A percentile compares a stretch with the other conserved stretches of the same genome.
These are phyloP conservation scores for Phylloporus arenicola DNA, from an alignment of 768 basidiomycete genomes.

Conservation along the genomic window DNA sequence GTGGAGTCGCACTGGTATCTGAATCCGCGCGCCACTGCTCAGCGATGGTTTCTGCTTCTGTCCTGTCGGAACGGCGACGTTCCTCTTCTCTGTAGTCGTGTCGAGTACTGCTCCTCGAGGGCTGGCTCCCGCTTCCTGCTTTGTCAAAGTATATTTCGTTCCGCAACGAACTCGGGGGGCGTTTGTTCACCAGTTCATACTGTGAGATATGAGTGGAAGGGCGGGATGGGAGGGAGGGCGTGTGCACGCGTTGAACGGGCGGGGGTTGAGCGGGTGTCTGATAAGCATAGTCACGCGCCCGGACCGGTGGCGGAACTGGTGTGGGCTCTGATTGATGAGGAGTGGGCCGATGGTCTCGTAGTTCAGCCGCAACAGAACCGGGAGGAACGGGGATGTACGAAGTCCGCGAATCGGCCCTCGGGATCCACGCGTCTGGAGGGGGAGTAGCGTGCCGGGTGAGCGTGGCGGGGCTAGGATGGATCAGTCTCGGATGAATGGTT, in stretches of 20 bases:
- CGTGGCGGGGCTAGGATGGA: constrained; percentile 18
- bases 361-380: constrained; percentile 9
- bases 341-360: constrained; percentile 7
- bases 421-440: constrained; percentile 28
- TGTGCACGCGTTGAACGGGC: constrained; percentile 9
- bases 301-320: constrained; percentile 21
- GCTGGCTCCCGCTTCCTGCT: constrained; percentile 23
- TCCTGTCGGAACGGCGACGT: constrained; percentile 15
- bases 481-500: constrained; percentile 26
- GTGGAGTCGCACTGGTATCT: constrained; percentile 11
- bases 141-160: constrained; percentile 20
- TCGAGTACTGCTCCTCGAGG: constrained; percentile 13
- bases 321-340: constrained; percentile 7
- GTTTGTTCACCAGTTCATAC: constrained; percentile 27
- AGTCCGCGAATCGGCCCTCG: constrained; percentile 23
- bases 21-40: constrained; percentile 31
- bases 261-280: constrained; percentile 8
- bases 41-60: constrained; percentile 22
- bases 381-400: constrained; percentile 17
- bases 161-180: constrained; percentile 21
- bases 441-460: constrained; percentile 1
- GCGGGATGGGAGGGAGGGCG: constrained; percentile 22
- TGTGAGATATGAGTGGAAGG: constrained; percentile 30
- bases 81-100: constrained; percentile 15
- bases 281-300: constrained; percentile 30